Conservation (phyloP, 2,329 filamentous ascomycete genomes). For the Arthrobotrys sinensis region DNA sequence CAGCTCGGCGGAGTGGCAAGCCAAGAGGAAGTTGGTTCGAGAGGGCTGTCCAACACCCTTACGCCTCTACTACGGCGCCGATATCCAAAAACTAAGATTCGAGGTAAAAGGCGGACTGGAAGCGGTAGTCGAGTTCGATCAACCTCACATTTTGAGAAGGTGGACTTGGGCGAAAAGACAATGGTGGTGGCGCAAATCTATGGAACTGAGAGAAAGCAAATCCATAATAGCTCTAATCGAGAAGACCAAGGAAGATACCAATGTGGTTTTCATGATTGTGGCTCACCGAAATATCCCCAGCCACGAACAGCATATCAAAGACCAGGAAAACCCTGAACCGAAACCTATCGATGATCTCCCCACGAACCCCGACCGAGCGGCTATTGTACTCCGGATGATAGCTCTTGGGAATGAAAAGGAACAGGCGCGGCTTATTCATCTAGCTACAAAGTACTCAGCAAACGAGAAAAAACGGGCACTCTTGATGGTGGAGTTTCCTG, state of each 20-base stretch:
- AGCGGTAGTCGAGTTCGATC: slow-evolving; percentile 51
- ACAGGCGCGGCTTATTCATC: slow-evolving; percentile 28
- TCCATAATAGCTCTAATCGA: slow-evolving; percentile 50
- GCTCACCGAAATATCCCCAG: slow-evolving; percentile 60
- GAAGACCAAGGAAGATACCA: slow-evolving; percentile 50
- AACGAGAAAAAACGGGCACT: not conserved
- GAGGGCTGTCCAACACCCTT: slow-evolving; percentile 43
- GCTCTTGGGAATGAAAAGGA: slow-evolving; percentile 28
- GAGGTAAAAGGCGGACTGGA: slow-evolving; percentile 41
- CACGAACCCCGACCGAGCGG: slow-evolving; percentile 63
- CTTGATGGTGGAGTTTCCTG: slow-evolving; percentile 66
- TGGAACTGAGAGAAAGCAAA: slow-evolving; percentile 61
- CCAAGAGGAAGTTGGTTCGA: slow-evolving; percentile 42
- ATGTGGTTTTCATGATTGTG: slow-evolving; percentile 64
- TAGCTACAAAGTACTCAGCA: slow-evolving; percentile 28
- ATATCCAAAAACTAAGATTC: slow-evolving; percentile 36
- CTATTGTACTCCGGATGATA: slow-evolving; percentile 52
- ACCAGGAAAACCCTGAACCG: not conserved
- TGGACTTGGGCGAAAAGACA: slow-evolving; percentile 38
- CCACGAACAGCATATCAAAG: slow-evolving; percentile 14
- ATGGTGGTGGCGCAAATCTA: slow-evolving; percentile 52
- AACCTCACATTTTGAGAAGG: slow-evolving; percentile 31
- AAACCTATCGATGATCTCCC: slow-evolving; percentile 49
- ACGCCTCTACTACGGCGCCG: slow-evolving; percentile 32
- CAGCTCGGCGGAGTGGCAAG: slow-evolving; percentile 30